A percentile compares a stretch with the other conserved stretches of the same genome.
Evolutionary conservation across 2,329 filamentous ascomycete species (phyloP).

Genomic region (Aspergillus tanneri): DNA sequence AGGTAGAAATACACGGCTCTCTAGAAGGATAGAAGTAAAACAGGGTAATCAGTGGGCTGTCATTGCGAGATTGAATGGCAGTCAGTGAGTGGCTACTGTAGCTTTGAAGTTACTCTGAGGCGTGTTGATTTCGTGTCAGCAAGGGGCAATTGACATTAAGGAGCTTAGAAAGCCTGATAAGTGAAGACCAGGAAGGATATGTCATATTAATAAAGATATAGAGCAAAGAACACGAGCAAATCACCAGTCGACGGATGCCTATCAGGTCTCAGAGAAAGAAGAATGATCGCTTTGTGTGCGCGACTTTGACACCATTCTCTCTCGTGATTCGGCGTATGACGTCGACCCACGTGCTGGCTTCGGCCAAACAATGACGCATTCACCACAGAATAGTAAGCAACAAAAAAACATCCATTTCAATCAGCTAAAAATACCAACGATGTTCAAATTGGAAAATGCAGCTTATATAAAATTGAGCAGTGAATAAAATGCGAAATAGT

Average conservation of each 20-base stretch:
- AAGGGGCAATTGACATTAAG: slow-evolving; percentile 14
- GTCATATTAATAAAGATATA: not conserved
- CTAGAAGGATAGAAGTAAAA: not conserved
- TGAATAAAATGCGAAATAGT: too few species aligned
- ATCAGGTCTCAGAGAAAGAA: too few species aligned
- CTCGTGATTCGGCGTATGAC: slow-evolving; percentile 30
- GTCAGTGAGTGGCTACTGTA: not conserved
- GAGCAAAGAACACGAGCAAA: too few species aligned
- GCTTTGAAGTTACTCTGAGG: not conserved
- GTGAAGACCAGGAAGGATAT: not conserved
- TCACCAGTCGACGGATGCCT: too few species aligned
- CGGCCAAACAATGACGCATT: not conserved
- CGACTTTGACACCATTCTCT: slow-evolving; percentile 1
- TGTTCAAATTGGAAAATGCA: not conserved
- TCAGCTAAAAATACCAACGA: not conserved
- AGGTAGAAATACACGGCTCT: not conserved
- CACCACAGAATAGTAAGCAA: too few species aligned
- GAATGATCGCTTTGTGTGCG: too few species aligned
- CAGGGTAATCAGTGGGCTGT: slow-evolving; percentile 3
- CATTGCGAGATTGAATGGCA: slow-evolving; percentile 5
- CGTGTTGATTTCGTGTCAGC: slow-evolving; percentile 9
- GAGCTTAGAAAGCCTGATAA: not conserved
- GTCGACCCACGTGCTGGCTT: slow-evolving; percentile 34
- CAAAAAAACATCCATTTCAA: not conserved
- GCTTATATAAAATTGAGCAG: not conserved